Evolutionary conservation across 225 moss, liverwort and hornwort genomes (phyloP).

Genomic region (Neckera pumila): DNA sequence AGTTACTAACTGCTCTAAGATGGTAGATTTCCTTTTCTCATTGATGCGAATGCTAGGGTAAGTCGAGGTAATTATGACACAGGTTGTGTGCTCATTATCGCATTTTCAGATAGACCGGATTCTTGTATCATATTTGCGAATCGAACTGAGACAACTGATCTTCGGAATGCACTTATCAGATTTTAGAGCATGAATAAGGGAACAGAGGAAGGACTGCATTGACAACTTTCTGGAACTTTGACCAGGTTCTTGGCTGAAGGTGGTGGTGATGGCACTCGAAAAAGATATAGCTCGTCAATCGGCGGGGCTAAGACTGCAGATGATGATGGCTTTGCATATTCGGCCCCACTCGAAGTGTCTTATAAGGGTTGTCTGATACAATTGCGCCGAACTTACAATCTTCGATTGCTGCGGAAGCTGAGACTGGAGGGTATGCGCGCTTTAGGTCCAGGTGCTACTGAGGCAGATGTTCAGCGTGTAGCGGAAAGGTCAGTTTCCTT

Average conservation of each 20-base stretch:
- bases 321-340: slow-evolving; percentile 77
- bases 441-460: slow-evolving; percentile 82
- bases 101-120: background rate
- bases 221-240: background rate
- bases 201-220: background rate
- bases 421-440: slow-evolving; percentile 73
- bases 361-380: slow-evolving; percentile 70
- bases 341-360: slow-evolving; percentile 76
- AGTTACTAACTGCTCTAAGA: background rate
- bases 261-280: slow-evolving; percentile 72
- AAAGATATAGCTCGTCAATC: slow-evolving; percentile 49
- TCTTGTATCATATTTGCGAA: background rate
- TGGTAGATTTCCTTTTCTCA: background rate
- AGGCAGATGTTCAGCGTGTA: slow-evolving; percentile 67
- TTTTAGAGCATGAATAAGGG: background rate
- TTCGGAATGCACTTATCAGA: background rate
- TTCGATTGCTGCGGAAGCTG: slow-evolving; percentile 74
- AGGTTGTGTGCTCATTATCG: background rate
- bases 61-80: background rate
- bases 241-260: slow-evolving; percentile 91
- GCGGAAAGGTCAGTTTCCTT: slow-evolving; percentile 27
- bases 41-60: background rate
- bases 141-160: background rate
- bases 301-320: slow-evolving; percentile 39
- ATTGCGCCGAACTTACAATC: slow-evolving; percentile 54